Base-by-base conservation (phyloP, 1,284 basidiomycete genomes). In the Ganoderma lingzhi region DNA sequence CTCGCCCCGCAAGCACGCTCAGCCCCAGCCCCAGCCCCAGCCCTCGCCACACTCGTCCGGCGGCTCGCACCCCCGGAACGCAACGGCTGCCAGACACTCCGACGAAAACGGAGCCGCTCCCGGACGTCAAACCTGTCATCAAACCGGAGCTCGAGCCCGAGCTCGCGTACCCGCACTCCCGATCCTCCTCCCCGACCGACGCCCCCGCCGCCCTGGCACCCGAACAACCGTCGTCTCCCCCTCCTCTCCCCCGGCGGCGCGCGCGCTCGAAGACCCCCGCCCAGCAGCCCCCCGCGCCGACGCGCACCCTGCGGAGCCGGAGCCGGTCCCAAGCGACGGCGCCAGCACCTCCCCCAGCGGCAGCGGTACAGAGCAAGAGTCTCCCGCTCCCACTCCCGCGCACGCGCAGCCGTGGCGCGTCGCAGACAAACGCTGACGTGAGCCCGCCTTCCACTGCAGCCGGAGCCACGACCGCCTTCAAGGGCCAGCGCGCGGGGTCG, bases 321-420 rank as follows among this genome's bases (percentile, higher is more conserved):
- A 70, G 65, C 61, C 62, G 68, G 6, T 73, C 72, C 8, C 70
- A 69, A 59, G 66, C 70, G 0, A 65, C 71, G 2, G 67, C 71
- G 1, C 66, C 68, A 4, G 63, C 67, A 0, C 44, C 67, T 23
- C n/a, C 66, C 14, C 41, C 64, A 1, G 35, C n/a, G n/a, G n/a
- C 56, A 17, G 19, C 51, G 39, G 15, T 30, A 15, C 65, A 56
- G 28, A 61, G 6, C 37, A 51, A 56, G 14, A 37, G 17, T 5
- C 41, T 37, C 39, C 68, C 62, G 12, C 58, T 68, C 15, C 68
- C 67, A 8, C 35, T 35, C 35, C 35, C 39, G 17, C 45, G 64
- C 35, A 63, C 68, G 45, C 72, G 70, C 62, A 65, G 67, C 58
- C 68, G 68, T 12, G 56, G 68, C 3, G 56, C 59, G 23, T 71